Evolutionary conservation across 140 eudicot species (phyloP).

Genomic region (Bidens hawaiensis): DNA sequence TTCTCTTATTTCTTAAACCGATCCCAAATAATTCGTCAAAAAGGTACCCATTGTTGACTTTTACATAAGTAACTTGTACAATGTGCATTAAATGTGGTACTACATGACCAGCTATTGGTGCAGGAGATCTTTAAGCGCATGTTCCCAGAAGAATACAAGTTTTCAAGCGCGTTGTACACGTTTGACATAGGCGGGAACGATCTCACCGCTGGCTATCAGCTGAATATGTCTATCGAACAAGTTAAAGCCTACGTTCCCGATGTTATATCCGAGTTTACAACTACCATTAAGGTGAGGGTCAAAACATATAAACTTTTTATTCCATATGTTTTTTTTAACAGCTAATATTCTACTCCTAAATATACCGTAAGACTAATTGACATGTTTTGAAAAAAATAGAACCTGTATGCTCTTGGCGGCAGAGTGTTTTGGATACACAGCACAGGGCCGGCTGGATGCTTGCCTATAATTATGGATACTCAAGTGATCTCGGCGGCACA

Average conservation of each 20-base stretch:
- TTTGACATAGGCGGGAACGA: conserved; percentile 87
- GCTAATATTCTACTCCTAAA: too few species aligned
- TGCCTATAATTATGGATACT: conserved; percentile 53
- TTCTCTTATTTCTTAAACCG: too few species aligned
- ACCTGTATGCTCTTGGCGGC: conserved; percentile 57
- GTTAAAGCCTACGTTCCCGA: conserved; percentile 72
- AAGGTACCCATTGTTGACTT: conserved; percentile 31
- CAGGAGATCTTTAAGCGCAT: conserved; percentile 35
- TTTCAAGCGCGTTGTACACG: too few species aligned
- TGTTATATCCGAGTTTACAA: conserved; percentile 42
- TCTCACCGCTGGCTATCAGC: conserved; percentile 77
- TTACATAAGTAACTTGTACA: not conserved
- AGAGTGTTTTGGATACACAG: too few species aligned
- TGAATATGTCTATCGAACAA: conserved; percentile 58
- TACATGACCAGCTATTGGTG: conserved; percentile 3
- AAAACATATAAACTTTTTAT: too few species aligned
- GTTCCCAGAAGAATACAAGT: conserved; percentile 47
- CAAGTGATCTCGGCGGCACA: conserved; percentile 37
- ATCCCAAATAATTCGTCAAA: too few species aligned
- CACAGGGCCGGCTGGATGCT: conserved; percentile 85
- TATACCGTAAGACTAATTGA: too few species aligned
- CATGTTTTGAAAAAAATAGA: too few species aligned
- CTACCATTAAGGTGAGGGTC: too few species aligned
- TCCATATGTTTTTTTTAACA: too few species aligned
- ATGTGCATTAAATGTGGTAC: not conserved